These are phyloP conservation scores for Lumnitzera littorea DNA, from an alignment of 345 rosid species.

Conservation along the genomic window DNA sequence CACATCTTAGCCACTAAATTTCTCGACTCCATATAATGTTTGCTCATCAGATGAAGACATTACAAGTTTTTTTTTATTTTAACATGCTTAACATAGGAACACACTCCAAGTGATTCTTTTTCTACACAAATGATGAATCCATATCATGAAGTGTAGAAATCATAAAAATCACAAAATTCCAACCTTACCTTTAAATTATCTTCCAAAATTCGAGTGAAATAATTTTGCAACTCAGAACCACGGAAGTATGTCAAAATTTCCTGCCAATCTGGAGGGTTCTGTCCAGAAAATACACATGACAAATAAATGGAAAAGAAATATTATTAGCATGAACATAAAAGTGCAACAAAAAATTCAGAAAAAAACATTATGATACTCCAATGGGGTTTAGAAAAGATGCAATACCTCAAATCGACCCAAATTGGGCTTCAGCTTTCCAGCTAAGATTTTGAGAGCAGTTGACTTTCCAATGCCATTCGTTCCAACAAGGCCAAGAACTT, in stretches of 20 bases:
- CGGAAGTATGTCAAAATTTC: slow-evolving; percentile 94
- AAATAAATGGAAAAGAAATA: slow-evolving; percentile 3
- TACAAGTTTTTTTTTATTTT: no score
- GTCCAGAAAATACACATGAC: slow-evolving; percentile 13
- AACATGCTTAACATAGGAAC: no score
- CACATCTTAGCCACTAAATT: no score
- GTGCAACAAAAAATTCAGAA: background rate
- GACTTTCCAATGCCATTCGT: slow-evolving; percentile 98
- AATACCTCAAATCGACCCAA: slow-evolving; percentile 86
- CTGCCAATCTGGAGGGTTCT: slow-evolving; percentile 99
- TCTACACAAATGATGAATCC: background rate
- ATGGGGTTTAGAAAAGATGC: no score
- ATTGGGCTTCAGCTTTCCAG: slow-evolving; percentile 95
- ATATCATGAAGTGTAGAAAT: background rate
- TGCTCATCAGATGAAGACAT: no score
- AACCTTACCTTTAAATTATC: slow-evolving; percentile 77
- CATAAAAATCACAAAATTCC: background rate
- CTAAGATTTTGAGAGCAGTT: slow-evolving; percentile 90
- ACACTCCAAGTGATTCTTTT: no score
- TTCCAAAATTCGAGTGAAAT: slow-evolving; percentile 92
- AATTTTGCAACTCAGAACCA: slow-evolving; percentile 95
- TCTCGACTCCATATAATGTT: no score
- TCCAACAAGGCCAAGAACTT: slow-evolving; percentile 98
- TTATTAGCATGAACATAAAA: slow-evolving; percentile 10
- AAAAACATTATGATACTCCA: no score